Evolutionary conservation across 192 early-diverging fungal species (phyloP), one percentile per base, ranked within the genome.

Genomic region (Linnemannia hyalina): DNA sequence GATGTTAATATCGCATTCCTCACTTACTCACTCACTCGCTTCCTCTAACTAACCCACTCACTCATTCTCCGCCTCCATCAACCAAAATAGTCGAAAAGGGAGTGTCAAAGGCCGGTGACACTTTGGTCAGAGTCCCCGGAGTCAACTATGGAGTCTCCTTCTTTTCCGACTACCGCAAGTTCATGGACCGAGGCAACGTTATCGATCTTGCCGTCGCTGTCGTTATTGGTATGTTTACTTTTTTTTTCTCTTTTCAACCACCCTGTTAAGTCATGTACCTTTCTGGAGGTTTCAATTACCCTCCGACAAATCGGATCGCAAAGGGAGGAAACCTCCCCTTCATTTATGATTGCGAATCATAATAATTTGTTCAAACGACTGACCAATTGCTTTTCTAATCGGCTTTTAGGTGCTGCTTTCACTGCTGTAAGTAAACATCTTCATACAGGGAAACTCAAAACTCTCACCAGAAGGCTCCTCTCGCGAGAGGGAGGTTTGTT

Each of bases 121-220:
- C 29, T 13, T 32, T 80, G 68, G 69, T 5, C 81, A 82, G 77
- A 44, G 80, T 82, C 13, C 78, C 88, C 11, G 89, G 89, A 42
- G 88, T 85, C 68, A 90, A 89, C 63, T 88, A 83, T 40, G 93
- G 86, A 44, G 89, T 88, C 44, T 78, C 82, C 23, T 90, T 94
- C 76, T 81, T 85, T 74, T 77, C 89, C 52, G 90, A 94, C 77
- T 94, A 93, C 74, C 88, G 88, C 78, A 81, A 88, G 71, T 94
- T 94, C 78, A 76, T 94, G 63, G 75, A 88, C 54, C 78, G 88
- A 36, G 91, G 92, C 41, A 95, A 93, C 68, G 92, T 94, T 2
- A 87, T 95, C 57, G 94, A 95, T 68, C 68, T 95, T 74, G 93
- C 93, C 73, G 88, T 94, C 29, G 94, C 94, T 77, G 86, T 95